Conservation (phyloP, 169 alveolate species). For the Prorocentrum cordatum region DNA sequence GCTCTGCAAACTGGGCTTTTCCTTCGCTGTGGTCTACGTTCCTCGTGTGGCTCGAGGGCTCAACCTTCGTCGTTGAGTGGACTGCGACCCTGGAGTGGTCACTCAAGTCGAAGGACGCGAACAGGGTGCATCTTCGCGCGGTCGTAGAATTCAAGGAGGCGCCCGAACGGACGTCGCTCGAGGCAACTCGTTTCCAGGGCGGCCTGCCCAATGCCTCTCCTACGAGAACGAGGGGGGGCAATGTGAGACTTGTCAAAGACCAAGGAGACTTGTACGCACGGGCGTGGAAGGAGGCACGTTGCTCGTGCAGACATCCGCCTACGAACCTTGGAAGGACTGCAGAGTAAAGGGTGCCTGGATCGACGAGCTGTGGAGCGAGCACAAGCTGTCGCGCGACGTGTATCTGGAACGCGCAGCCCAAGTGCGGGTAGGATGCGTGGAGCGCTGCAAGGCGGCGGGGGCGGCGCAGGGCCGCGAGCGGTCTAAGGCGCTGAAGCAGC, state of each 20-base stretch:
- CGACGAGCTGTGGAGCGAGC: neutral
- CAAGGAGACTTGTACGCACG: neutral
- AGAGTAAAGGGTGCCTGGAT: neutral
- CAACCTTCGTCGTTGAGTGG: neutral
- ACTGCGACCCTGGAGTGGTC: conserved; percentile 4
- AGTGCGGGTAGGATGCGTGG: conserved; percentile 1
- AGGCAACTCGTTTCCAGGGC: neutral
- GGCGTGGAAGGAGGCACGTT: neutral
- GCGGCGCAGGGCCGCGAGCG: neutral
- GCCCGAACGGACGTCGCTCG: neutral
- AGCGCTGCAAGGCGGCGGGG: neutral
- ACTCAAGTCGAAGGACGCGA: neutral
- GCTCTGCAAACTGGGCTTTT: too few relatives aligned
- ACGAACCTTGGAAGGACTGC: neutral
- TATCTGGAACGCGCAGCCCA: neutral
- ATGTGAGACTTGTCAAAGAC: neutral
- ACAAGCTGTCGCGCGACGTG: neutral
- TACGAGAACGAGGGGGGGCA: neutral
- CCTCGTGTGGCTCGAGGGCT: neutral
- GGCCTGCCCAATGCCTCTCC: neutral
- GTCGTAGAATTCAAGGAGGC: neutral
- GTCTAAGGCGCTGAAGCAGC: neutral
- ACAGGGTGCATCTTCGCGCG: neutral
- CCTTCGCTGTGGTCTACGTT: neutral
- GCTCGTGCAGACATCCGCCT: neutral